Evolutionary conservation across 2,329 filamentous ascomycete genomes (phyloP).

Genomic region (Pestalotiopsis sp.): DNA sequence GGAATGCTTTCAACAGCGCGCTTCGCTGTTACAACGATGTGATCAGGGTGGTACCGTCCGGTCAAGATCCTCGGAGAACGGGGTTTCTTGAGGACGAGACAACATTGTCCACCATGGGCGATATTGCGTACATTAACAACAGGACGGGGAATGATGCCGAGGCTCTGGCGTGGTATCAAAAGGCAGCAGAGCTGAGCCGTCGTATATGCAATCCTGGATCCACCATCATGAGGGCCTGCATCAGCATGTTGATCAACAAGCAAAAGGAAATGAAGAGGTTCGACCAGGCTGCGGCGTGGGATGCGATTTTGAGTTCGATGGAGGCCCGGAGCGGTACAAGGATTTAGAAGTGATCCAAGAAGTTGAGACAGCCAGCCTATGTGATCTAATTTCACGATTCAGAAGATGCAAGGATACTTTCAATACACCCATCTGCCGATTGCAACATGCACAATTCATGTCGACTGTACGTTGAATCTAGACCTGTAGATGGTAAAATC

Average conservation of each 20-base stretch:
- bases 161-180: conserved; percentile 2
- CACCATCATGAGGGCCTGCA: not conserved
- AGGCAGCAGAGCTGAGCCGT: not conserved
- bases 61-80: not conserved
- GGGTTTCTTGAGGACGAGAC: conserved; percentile 5
- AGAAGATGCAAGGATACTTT: too few species aligned
- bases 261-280: not conserved
- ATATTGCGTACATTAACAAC: not conserved
- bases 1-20: not conserved
- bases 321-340: not conserved
- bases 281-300: conserved; percentile 4
- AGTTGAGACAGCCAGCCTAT: not conserved
- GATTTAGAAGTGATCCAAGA: not conserved
- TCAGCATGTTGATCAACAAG: not conserved
- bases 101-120: not conserved
- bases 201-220: conserved; percentile 3
- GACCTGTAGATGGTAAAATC: too few species aligned
- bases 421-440: too few species aligned
- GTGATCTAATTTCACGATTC: not conserved
- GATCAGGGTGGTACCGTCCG: not conserved
- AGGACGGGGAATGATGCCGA: not conserved
- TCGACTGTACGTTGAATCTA: too few species aligned
- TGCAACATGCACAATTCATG: too few species aligned
- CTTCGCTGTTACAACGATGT: not conserved
- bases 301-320: not conserved